These are phyloP conservation scores for Saturnispora silvae DNA, from an alignment of 805 yeast genomes.

Conservation along the genomic window DNA sequence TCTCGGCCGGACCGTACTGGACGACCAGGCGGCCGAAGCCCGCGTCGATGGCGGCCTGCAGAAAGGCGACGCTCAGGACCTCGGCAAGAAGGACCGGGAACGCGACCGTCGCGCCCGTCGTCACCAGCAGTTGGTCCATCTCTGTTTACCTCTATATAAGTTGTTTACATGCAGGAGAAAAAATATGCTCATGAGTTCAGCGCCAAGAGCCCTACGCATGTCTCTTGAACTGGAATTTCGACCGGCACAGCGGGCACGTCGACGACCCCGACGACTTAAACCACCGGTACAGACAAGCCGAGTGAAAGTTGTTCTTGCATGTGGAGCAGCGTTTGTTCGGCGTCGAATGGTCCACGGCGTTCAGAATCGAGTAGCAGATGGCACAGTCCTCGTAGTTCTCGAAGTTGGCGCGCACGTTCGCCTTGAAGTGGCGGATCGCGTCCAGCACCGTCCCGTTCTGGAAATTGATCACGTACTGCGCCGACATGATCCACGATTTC, in stretches of 20 bases:
- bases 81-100: constrained; percentile 49
- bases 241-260: constrained; percentile 90
- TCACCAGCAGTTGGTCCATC: constrained; percentile 37
- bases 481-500: constrained; percentile 91
- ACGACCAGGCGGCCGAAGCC: constrained; percentile 36
- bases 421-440: constrained; percentile 56
- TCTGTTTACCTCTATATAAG: no score
- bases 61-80: constrained; percentile 28
- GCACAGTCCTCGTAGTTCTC: constrained; percentile 96
- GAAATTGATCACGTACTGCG: constrained; percentile 69
- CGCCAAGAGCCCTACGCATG: no score
- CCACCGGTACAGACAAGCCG: constrained; percentile 95
- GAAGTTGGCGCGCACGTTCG: constrained; percentile 74
- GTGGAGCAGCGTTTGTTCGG: constrained; percentile 85
- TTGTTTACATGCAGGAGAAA: no score
- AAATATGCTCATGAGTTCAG: no score
- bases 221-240: constrained; percentile 25
- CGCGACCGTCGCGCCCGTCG: constrained; percentile 89
- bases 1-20: constrained; percentile 42
- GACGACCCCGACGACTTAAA: constrained; percentile 87
- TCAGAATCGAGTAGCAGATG: constrained; percentile 86
- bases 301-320: constrained; percentile 89
- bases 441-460: constrained; percentile 65
- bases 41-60: constrained; percentile 23
- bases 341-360: constrained; percentile 74